Evolutionary conservation across 108 stramenopile genomes (phyloP).

Genomic region (Nannochloropsis salina): DNA sequence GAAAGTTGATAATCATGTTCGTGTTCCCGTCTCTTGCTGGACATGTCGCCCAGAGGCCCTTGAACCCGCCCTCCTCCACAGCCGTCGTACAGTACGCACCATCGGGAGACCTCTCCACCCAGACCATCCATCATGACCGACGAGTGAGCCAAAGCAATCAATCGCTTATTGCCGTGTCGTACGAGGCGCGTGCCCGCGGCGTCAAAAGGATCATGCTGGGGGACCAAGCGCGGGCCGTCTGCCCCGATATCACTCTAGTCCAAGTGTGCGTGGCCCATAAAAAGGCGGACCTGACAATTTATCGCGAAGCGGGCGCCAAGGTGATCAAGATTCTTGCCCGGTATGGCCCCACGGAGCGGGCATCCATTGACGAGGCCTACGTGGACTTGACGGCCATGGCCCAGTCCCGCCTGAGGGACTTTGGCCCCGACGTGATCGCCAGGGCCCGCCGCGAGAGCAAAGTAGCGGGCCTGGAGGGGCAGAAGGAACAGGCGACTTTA

Average conservation of each 20-base stretch:
- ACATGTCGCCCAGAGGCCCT: neutral
- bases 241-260: constrained; percentile 47
- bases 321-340: constrained; percentile 47
- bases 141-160: neutral
- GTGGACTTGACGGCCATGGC: constrained; percentile 54
- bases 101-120: neutral
- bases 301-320: constrained; percentile 51
- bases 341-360: constrained; percentile 53
- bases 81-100: neutral
- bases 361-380: constrained; percentile 61
- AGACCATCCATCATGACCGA: neutral
- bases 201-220: constrained; percentile 54
- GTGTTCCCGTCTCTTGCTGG: neutral
- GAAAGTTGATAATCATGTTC: neutral
- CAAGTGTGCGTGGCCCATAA: constrained; percentile 57
- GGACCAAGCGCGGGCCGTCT: constrained; percentile 45
- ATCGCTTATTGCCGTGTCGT: constrained; percentile 53
- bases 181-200: constrained; percentile 54
- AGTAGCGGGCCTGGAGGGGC: constrained; percentile 44
- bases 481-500: constrained; percentile 22
- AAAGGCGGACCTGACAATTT: constrained; percentile 61
- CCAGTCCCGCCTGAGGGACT: neutral
- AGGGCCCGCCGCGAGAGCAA: constrained; percentile 19
- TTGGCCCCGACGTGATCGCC: neutral
- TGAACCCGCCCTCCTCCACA: neutral